phyloP scores from a whole-genome alignment of 1,139 yeast genomes.

The Magnusiomyces paraingens region DNA sequence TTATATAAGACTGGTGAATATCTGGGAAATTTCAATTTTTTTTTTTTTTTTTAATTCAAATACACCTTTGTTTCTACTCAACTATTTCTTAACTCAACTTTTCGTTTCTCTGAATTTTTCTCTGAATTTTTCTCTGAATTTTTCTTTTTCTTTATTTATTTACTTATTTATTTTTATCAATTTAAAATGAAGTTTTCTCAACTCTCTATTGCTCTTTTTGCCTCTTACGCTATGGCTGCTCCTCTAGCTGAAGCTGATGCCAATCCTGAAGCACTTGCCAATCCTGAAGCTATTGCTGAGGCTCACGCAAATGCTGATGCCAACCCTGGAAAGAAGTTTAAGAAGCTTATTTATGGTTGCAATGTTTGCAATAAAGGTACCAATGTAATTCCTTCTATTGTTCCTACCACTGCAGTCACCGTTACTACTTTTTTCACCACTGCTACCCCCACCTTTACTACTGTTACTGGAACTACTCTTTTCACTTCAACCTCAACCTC shows the following conservation, averaged over 20 bases:
- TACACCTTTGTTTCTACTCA: too few species aligned
- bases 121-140: background rate
- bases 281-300: background rate
- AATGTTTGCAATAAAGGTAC: background rate
- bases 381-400: background rate
- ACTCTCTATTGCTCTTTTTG: background rate
- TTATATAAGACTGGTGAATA: too few species aligned
- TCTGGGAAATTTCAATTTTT: too few species aligned
- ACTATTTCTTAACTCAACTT: too few species aligned
- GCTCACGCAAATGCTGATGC: background rate
- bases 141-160: background rate
- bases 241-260: background rate
- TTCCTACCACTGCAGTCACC: background rate
- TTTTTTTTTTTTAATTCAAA: too few species aligned
- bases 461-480: background rate
- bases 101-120: too few species aligned
- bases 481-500: background rate
- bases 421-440: background rate
- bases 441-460: background rate
- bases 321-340: background rate
- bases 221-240: background rate
- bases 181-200: background rate
- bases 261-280: background rate
- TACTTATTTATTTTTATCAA: constrained; percentile 1
- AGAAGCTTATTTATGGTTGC: background rate